phyloP scores from a whole-genome alignment of 768 basidiomycete species.

The Steccherinum ochraceum region DNA sequence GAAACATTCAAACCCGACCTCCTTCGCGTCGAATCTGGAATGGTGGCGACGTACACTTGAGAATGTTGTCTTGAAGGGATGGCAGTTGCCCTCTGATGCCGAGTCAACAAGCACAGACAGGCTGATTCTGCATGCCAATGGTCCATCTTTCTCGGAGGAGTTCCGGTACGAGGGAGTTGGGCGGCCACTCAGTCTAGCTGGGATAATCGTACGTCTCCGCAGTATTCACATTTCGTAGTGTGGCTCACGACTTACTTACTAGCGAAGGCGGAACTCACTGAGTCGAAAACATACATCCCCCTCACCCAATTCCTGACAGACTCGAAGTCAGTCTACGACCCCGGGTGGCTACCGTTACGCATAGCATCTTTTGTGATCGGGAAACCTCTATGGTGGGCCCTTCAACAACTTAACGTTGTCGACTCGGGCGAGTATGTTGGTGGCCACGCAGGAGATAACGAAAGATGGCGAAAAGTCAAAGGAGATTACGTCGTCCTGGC shows the following conservation, averaged over 20 bases:
- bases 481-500: conserved; percentile 67
- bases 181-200: conserved; percentile 65
- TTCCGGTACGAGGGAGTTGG: conserved; percentile 65
- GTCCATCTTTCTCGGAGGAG: conserved; percentile 43
- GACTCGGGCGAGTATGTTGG: conserved; percentile 43
- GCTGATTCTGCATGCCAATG: conserved; percentile 53
- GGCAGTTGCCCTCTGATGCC: conserved; percentile 30
- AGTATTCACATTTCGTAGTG: background rate
- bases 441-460: conserved; percentile 31
- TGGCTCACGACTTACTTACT: conserved; percentile 31
- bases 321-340: conserved; percentile 57
- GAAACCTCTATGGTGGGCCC: conserved; percentile 81
- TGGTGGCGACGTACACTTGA: conserved; percentile 83
- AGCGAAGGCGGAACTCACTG: conserved; percentile 65
- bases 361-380: conserved; percentile 68
- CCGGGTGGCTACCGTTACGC: conserved; percentile 62
- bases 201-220: conserved; percentile 60
- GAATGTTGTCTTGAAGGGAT: conserved; percentile 49
- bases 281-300: conserved; percentile 37
- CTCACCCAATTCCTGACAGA: conserved; percentile 49
- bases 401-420: conserved; percentile 71
- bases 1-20: conserved; percentile 77
- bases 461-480: conserved; percentile 49
- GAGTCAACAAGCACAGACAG: conserved; percentile 29
- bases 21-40: conserved; percentile 72